Percentiles rank a stretch among this genome's conserved stretches.
Conservation (phyloP, 371 early-diverging fungal species). For the Cokeromyces recurvatus region DNA sequence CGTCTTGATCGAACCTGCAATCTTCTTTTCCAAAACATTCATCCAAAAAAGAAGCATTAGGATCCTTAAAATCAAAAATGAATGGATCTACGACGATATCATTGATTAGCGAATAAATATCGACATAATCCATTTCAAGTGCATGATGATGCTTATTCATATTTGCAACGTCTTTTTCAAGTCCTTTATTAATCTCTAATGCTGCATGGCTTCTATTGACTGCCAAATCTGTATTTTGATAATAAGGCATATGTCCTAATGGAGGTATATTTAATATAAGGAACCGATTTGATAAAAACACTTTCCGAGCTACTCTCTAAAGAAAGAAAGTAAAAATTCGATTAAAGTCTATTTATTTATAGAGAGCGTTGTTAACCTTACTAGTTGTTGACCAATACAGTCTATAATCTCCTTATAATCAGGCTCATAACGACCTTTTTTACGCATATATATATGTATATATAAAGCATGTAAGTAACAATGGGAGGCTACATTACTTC, state of each 20-base stretch:
- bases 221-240: slow-evolving; percentile 7
- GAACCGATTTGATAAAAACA: slow-evolving; percentile 25
- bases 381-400: slow-evolving; percentile 34
- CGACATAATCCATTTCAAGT: slow-evolving; percentile 30
- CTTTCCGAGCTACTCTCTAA: slow-evolving; percentile 26
- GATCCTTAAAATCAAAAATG: slow-evolving; percentile 26
- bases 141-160: slow-evolving; percentile 38
- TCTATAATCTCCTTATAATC: slow-evolving; percentile 19
- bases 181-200: slow-evolving; percentile 21
- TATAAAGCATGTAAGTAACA: background rate
- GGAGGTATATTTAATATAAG: slow-evolving; percentile 40
- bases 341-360: background rate
- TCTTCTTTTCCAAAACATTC: slow-evolving; percentile 13
- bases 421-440: slow-evolving; percentile 9
- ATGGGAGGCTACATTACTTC: background rate
- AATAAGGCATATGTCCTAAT: slow-evolving; percentile 36
- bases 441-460: too few species aligned
- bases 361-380: slow-evolving; percentile 1
- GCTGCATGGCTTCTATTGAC: slow-evolving; percentile 20
- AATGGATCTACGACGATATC: slow-evolving; percentile 30
- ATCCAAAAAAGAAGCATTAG: slow-evolving; percentile 23
- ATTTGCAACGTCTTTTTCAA: slow-evolving; percentile 25
- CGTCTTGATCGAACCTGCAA: slow-evolving; percentile 11
- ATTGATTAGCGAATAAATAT: slow-evolving; percentile 23
- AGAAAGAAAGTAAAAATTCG: background rate